These are phyloP conservation scores for Fraxinus americana DNA, from an alignment of 257 asterid species.

Conservation along the genomic window DNA sequence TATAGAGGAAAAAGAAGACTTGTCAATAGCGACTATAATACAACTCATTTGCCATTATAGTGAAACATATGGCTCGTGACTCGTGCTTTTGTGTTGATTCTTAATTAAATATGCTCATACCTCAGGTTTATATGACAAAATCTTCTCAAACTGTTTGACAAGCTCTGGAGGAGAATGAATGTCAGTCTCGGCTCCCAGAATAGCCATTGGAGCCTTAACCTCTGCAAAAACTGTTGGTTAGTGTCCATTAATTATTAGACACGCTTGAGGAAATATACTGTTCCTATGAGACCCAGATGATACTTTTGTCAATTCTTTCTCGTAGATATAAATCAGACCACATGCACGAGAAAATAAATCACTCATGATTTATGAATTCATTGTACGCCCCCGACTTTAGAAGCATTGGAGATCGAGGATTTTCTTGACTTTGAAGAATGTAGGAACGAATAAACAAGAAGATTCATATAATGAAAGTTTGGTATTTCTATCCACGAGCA, in stretches of 20 bases:
- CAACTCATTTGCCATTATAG: neutral
- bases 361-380: neutral
- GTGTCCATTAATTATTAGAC: neutral
- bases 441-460: neutral
- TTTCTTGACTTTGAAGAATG: neutral
- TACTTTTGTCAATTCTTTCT: too few species aligned
- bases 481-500: neutral
- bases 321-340: too few species aligned
- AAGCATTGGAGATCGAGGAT: neutral
- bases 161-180: constrained; percentile 51
- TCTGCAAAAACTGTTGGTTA: constrained; percentile 37
- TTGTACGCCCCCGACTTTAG: neutral
- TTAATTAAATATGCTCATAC: constrained; percentile 23
- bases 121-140: constrained; percentile 54
- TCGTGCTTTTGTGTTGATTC: neutral
- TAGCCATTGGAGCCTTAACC: constrained; percentile 53
- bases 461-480: neutral
- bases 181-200: constrained; percentile 68
- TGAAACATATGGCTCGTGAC: neutral
- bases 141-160: constrained; percentile 47
- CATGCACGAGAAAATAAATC: neutral
- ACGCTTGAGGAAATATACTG: neutral
- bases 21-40: neutral
- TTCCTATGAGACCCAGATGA: neutral
- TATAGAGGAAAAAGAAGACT: constrained; percentile 1